Conservation (phyloP, 1,284 basidiomycete species). For the Microbotryum scabiosae region DNA sequence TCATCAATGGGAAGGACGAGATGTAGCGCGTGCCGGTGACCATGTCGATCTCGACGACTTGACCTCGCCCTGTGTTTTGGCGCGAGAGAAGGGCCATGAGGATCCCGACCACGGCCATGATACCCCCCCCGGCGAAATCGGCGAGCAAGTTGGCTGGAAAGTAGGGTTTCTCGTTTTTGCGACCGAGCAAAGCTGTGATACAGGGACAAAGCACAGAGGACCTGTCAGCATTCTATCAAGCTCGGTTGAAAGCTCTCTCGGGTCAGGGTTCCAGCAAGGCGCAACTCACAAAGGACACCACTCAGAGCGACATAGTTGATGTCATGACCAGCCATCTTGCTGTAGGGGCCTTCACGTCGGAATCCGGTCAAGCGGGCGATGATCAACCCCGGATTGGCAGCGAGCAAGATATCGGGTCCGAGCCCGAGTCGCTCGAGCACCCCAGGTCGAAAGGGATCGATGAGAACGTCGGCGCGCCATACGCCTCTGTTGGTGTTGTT, state of each 20-base stretch:
- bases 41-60: slow-evolving; percentile 71
- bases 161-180: slow-evolving; percentile 50
- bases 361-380: slow-evolving; percentile 41
- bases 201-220: too few relatives aligned
- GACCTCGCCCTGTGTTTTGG: slow-evolving; percentile 53
- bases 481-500: background rate
- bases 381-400: slow-evolving; percentile 34
- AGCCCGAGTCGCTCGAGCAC: slow-evolving; percentile 69
- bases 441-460: slow-evolving; percentile 74
- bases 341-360: slow-evolving; percentile 32
- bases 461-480: slow-evolving; percentile 58
- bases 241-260: too few relatives aligned
- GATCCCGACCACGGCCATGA: slow-evolving; percentile 64
- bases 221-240: too few relatives aligned
- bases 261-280: too few relatives aligned
- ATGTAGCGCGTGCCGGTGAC: slow-evolving; percentile 71
- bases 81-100: slow-evolving; percentile 66
- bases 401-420: slow-evolving; percentile 62
- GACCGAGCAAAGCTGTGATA: slow-evolving; percentile 37
- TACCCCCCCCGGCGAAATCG: slow-evolving; percentile 73
- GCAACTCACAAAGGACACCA: slow-evolving; percentile 61
- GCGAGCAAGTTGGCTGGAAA: slow-evolving; percentile 66
- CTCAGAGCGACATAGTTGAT: slow-evolving; percentile 78
- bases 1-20: slow-evolving; percentile 59
- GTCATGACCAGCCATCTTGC: slow-evolving; percentile 52